Conservation (phyloP, 495 filamentous ascomycete species). For the Rostrohypoxylon terebratum region DNA sequence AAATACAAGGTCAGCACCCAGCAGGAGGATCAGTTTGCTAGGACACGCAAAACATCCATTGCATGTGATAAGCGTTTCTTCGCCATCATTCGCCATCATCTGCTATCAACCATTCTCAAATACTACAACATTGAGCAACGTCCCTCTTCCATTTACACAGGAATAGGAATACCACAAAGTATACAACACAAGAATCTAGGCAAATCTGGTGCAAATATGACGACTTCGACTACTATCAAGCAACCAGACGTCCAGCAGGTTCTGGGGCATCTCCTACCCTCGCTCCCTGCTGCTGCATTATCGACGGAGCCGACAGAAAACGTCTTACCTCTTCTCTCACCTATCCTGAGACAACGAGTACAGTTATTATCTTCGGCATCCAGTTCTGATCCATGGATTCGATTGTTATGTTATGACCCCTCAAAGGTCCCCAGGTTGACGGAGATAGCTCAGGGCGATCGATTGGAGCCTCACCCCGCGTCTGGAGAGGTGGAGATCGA, state of each 20-base stretch:
- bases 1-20: slow-evolving; percentile 24
- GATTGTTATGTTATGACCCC: slow-evolving; percentile 86
- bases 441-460: slow-evolving; percentile 71
- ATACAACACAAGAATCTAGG: slow-evolving; percentile 7
- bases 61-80: slow-evolving; percentile 39
- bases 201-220: slow-evolving; percentile 34
- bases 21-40: slow-evolving; percentile 22
- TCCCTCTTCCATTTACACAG: slow-evolving; percentile 8
- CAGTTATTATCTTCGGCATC: slow-evolving; percentile 74
- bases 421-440: slow-evolving; percentile 74
- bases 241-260: slow-evolving; percentile 73
- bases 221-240: slow-evolving; percentile 59
- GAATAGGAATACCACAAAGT: slow-evolving; percentile 19
- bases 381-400: slow-evolving; percentile 83
- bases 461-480: slow-evolving; percentile 87
- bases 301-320: slow-evolving; percentile 81
- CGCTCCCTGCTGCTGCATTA: slow-evolving; percentile 84
- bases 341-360: slow-evolving; percentile 90
- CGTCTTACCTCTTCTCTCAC: slow-evolving; percentile 84
- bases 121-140: slow-evolving; percentile 22
- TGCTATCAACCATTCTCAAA: slow-evolving; percentile 16
- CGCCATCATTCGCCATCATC: too few relatives aligned
- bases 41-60: background rate
- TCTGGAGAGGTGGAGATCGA: slow-evolving; percentile 89
- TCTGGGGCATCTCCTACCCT: slow-evolving; percentile 82